A percentile compares a stretch with the other conserved stretches of the same genome.
These are phyloP conservation scores for Pseudozyma flocculosa DNA, from an alignment of 1,284 basidiomycete genomes.

Conservation along the genomic window DNA sequence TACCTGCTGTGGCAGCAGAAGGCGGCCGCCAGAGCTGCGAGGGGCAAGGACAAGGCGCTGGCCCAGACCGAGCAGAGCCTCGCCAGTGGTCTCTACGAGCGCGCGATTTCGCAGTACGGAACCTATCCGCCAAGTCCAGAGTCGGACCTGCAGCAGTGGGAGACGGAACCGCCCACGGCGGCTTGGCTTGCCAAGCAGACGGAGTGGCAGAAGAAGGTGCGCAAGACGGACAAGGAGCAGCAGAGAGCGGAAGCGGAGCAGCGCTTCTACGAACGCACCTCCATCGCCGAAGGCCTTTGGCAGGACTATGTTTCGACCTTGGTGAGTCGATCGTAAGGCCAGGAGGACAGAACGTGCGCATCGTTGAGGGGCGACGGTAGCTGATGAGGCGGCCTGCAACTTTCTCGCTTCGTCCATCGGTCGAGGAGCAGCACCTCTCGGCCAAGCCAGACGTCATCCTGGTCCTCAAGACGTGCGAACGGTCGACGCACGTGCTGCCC, in stretches of 20 bases:
- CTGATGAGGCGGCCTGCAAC: too few relatives aligned
- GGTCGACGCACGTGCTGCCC: slow-evolving; percentile 36
- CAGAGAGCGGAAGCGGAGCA: slow-evolving; percentile 24
- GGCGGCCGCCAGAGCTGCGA: slow-evolving; percentile 13
- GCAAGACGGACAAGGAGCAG: slow-evolving; percentile 7
- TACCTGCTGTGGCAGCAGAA: slow-evolving; percentile 36
- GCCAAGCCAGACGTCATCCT: slow-evolving; percentile 20
- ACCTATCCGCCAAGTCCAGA: slow-evolving; percentile 19
- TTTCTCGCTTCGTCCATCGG: too few relatives aligned
- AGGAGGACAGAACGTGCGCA: background rate
- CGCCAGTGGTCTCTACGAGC: slow-evolving; percentile 20
- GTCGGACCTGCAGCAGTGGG: slow-evolving; percentile 19
- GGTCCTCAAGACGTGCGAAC: slow-evolving; percentile 26
- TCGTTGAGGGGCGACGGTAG: background rate
- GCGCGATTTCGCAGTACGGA: slow-evolving; percentile 22
- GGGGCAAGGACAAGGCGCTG: slow-evolving; percentile 26
- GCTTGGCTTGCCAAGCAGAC: slow-evolving; percentile 1
- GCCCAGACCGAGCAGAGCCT: slow-evolving; percentile 19
- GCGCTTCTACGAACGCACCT: slow-evolving; percentile 11
- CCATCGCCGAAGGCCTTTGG: slow-evolving; percentile 43
- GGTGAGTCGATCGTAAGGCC: background rate
- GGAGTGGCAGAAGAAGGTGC: slow-evolving; percentile 3
- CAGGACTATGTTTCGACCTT: slow-evolving; percentile 33
- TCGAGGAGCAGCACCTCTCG: too few relatives aligned
- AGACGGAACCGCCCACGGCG: slow-evolving; percentile 11